Evolutionary conservation across 1,139 yeast genomes (phyloP).

Genomic region (Candida glucosophila): DNA sequence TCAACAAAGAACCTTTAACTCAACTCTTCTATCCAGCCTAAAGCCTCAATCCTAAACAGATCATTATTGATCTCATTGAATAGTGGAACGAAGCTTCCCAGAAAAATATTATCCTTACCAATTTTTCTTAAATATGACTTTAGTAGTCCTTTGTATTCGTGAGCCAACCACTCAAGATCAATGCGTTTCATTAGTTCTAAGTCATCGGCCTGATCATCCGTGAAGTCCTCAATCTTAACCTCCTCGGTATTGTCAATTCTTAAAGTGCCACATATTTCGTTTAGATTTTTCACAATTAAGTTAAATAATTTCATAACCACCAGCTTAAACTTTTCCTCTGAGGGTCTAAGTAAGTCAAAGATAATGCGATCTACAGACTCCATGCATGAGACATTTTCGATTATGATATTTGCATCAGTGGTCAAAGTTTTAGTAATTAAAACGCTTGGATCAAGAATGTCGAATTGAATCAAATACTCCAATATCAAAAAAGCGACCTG

Average conservation of each 20-base stretch:
- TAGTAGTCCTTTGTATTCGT: slow-evolving; percentile 35
- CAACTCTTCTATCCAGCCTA: neutral
- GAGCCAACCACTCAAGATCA: slow-evolving; percentile 36
- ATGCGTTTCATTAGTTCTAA: slow-evolving; percentile 14
- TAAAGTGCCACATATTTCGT: slow-evolving; percentile 16
- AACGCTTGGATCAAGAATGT: slow-evolving; percentile 33
- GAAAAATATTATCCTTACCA: slow-evolving; percentile 8
- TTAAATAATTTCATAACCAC: slow-evolving; percentile 26
- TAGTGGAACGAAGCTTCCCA: too few species aligned
- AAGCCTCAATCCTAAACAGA: slow-evolving; percentile 7
- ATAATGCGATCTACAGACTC: slow-evolving; percentile 35
- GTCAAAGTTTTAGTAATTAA: slow-evolving; percentile 38
- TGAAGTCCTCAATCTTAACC: slow-evolving; percentile 14
- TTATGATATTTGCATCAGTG: slow-evolving; percentile 22
- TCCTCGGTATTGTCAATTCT: slow-evolving; percentile 15
- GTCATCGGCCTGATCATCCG: slow-evolving; percentile 17
- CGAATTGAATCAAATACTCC: slow-evolving; percentile 51
- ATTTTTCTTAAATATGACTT: slow-evolving; percentile 32
- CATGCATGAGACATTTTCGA: slow-evolving; percentile 39
- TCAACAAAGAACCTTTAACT: neutral
- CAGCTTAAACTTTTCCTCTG: slow-evolving; percentile 10
- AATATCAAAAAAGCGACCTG: slow-evolving; percentile 70
- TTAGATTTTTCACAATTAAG: slow-evolving; percentile 29
- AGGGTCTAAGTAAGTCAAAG: slow-evolving; percentile 9
- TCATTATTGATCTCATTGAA: slow-evolving; percentile 24